These are phyloP conservation scores for Mortierella sp. DNA, from an alignment of 371 early-diverging fungal genomes.

Conservation along the genomic window DNA sequence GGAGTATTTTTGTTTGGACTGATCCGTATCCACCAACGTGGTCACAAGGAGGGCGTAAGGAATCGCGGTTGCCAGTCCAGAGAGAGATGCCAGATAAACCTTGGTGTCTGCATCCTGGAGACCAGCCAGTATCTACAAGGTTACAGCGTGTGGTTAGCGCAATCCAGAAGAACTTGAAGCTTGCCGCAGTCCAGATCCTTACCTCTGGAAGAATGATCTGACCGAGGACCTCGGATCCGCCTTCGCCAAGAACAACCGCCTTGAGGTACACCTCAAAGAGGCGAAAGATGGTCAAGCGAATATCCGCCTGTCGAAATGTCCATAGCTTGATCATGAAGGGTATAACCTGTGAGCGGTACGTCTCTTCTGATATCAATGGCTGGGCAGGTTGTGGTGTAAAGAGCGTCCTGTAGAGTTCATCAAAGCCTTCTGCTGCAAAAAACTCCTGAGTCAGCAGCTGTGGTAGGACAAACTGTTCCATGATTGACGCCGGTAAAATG, in stretches of 20 bases:
- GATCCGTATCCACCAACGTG: slow-evolving; percentile 33
- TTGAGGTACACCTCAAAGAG: slow-evolving; percentile 53
- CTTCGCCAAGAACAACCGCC: slow-evolving; percentile 50
- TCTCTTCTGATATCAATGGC: slow-evolving; percentile 40
- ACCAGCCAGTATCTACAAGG: slow-evolving; percentile 35
- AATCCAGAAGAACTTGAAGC: not conserved
- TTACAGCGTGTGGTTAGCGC: not conserved
- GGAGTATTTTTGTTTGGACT: slow-evolving; percentile 40
- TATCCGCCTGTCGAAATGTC: slow-evolving; percentile 53
- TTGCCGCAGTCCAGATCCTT: not conserved
- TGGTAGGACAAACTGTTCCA: slow-evolving; percentile 46
- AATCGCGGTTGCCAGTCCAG: slow-evolving; percentile 42
- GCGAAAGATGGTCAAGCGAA: slow-evolving; percentile 48
- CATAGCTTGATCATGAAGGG: slow-evolving; percentile 54
- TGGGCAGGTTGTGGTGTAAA: slow-evolving; percentile 50
- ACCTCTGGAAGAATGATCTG: slow-evolving; percentile 53
- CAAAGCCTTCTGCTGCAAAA: slow-evolving; percentile 54
- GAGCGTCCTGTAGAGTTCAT: slow-evolving; percentile 42
- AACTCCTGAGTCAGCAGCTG: slow-evolving; percentile 54
- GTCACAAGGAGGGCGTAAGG: slow-evolving; percentile 49
- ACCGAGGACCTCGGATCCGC: slow-evolving; percentile 47
- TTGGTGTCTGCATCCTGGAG: slow-evolving; percentile 52
- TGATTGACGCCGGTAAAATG: slow-evolving; percentile 29
- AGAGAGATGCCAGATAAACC: slow-evolving; percentile 43
- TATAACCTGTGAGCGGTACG: slow-evolving; percentile 34